Evolutionary conservation across 2,329 filamentous ascomycete species (phyloP), one percentile per base, ranked within the genome.

Genomic region (Trichoderma harzianum): DNA sequence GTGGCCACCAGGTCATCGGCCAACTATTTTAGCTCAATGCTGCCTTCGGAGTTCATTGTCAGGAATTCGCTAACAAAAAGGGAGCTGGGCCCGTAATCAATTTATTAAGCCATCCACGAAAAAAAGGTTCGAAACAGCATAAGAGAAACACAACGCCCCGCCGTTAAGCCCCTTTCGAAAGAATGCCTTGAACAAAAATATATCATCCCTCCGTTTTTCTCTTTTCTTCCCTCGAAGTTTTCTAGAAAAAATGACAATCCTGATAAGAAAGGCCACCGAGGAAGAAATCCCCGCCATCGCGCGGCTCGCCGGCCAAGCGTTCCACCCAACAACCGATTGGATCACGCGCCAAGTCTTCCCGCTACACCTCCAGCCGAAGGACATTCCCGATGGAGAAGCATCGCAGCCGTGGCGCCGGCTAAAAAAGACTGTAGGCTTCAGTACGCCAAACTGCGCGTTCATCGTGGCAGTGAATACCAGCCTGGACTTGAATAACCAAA

Each of bases 261-360:
- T 28, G n/a, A 39, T 74, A 36, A 74, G 74, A 34, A 28, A 32
- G 3, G 74, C 74, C 24, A 68, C 64, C n/a, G 69, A 72, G 24
- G 53, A 66, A 12, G 74, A 75, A 14, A 24, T 74, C 4, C 65
- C 67, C 28, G 57, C 64, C 36, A 72, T 75, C 34, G 74, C 67
- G 10, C 55, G 60, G 12, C 58, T 75, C 24, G 70, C 74, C 30
- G 67, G 61, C 36, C 60, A 51, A 10, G 67, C 51, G 12, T 75
- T 75, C 43, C 69, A 74, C 21, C 74, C 74, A 12, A 70, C 66
- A 57, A 74, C 72, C 14, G 74, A 75, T 57, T 69, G 69, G 67
- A 64, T 75, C 43, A 62, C 73, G 26, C 67, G 70, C n/a, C 61
- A 72, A 28, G 65, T 75, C 10, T 71, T 75, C 28, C 72, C 72